Conservation (phyloP, 2,329 filamentous ascomycete species). For the Incumbomyces lentus region DNA sequence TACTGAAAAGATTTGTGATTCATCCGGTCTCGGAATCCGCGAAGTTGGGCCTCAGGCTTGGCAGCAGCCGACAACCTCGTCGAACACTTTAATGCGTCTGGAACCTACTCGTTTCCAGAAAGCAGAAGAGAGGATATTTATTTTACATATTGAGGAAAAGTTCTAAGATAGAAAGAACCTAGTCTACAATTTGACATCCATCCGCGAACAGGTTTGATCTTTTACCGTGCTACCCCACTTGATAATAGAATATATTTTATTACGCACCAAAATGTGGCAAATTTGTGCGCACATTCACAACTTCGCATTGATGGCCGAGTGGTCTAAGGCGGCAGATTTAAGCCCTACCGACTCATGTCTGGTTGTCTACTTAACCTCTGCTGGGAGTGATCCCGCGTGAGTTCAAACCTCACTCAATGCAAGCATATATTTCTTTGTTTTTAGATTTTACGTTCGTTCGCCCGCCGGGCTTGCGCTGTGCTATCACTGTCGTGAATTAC, state of each 20-base stretch:
- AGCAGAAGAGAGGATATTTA: no score
- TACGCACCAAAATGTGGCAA: background rate
- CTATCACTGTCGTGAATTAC: no score
- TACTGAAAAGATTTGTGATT: background rate
- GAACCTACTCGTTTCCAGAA: no score
- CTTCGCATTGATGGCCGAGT: slow-evolving; percentile 1
- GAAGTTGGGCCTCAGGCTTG: no score
- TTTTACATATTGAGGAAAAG: no score
- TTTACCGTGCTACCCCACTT: no score
- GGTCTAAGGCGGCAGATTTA: slow-evolving; percentile 9
- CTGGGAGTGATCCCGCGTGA: slow-evolving; percentile 1
- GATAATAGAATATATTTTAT: background rate
- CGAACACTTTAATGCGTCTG: no score
- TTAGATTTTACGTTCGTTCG: background rate
- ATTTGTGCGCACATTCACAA: slow-evolving; percentile 3
- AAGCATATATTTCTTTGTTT: background rate
- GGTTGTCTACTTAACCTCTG: background rate
- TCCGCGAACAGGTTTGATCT: no score
- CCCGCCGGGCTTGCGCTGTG: background rate
- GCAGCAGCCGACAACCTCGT: no score
- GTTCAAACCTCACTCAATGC: slow-evolving; percentile 3
- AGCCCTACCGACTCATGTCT: background rate
- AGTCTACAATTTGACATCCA: no score
- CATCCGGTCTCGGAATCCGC: background rate
- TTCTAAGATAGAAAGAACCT: no score